These are phyloP conservation scores for Leccinum obscurum DNA, from an alignment of 768 basidiomycete genomes.

Conservation along the genomic window DNA sequence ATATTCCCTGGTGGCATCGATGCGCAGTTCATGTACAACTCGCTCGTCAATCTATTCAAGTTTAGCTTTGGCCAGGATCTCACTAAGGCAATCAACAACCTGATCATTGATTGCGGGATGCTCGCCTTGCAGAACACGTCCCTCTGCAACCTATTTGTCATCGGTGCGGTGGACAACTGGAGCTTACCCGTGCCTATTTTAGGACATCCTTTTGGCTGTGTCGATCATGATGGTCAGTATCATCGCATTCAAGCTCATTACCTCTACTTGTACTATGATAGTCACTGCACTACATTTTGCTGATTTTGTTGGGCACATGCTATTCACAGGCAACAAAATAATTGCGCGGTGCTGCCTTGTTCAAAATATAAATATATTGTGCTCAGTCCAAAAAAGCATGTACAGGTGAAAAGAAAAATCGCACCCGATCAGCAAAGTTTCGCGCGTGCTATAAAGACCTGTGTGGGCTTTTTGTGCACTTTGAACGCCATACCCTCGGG, in stretches of 20 bases:
- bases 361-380: no score
- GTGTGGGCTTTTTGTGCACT: no score
- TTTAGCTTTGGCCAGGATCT: slow-evolving; percentile 70
- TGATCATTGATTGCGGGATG: slow-evolving; percentile 56
- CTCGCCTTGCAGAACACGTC: slow-evolving; percentile 60
- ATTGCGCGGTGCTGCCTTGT: no score
- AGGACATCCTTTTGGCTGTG: neutral
- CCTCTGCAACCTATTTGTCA: neutral
- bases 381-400: no score
- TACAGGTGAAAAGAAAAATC: no score
- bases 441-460: no score
- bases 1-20: slow-evolving; percentile 39
- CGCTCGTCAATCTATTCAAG: slow-evolving; percentile 76
- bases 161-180: neutral
- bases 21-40: slow-evolving; percentile 68
- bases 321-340: no score
- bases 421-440: no score
- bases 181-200: neutral
- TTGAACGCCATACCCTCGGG: no score
- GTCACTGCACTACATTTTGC: no score
- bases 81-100: slow-evolving; percentile 65
- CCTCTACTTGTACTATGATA: neutral
- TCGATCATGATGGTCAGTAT: neutral
- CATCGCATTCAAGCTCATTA: neutral
- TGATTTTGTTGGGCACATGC: no score